A percentile compares a stretch with the other conserved stretches of the same genome.
These are phyloP conservation scores for Cutaneotrichosporon cutaneum DNA, from an alignment of 1,284 basidiomycete genomes.

Conservation along the genomic window DNA sequence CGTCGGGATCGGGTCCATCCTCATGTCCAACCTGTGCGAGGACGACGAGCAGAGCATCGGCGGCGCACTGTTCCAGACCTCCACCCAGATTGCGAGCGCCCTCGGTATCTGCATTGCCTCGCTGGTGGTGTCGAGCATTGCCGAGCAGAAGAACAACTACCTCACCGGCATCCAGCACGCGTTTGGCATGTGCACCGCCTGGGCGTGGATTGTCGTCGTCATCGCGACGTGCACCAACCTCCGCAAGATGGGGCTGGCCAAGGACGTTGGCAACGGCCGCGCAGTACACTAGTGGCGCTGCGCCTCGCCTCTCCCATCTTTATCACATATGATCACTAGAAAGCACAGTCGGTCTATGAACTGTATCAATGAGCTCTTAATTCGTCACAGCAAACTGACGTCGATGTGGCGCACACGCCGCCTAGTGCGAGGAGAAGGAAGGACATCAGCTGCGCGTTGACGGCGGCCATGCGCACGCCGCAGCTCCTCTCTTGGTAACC, in stretches of 20 bases:
- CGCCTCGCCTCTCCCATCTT: background rate
- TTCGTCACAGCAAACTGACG: too few species aligned
- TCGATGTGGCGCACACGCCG: background rate
- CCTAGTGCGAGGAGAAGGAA: background rate
- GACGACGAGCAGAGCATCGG: constrained; percentile 40
- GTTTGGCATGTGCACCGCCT: constrained; percentile 33
- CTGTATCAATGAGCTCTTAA: background rate
- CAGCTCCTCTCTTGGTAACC: too few species aligned
- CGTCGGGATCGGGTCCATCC: constrained; percentile 36
- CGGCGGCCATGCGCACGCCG: too few species aligned
- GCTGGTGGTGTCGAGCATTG: constrained; percentile 24
- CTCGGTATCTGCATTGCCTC: constrained; percentile 35
- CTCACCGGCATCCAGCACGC: constrained; percentile 28
- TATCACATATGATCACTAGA: background rate
- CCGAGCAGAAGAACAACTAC: constrained; percentile 15
- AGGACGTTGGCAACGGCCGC: constrained; percentile 17
- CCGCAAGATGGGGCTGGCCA: constrained; percentile 22
- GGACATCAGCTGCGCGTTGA: background rate
- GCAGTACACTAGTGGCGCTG: constrained; percentile 6
- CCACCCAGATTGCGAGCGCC: constrained; percentile 31
- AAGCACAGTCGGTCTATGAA: background rate
- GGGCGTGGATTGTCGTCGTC: constrained; percentile 23
- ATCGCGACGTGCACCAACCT: constrained; percentile 18
- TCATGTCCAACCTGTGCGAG: constrained; percentile 39
- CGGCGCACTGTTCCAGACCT: constrained; percentile 41